Conservation (phyloP, 768 basidiomycete genomes). For the Hericium coralloides region DNA sequence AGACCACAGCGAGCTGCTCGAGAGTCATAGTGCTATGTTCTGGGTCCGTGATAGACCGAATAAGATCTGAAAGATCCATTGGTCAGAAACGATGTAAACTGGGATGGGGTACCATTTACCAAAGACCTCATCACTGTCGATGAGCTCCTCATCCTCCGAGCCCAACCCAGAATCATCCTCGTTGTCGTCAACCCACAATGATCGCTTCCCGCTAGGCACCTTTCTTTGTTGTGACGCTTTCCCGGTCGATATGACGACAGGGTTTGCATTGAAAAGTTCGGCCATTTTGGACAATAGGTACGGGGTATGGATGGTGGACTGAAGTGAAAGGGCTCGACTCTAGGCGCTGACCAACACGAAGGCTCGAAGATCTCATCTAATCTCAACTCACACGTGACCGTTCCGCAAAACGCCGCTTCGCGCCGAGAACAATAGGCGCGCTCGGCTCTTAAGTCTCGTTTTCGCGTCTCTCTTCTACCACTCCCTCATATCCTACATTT, state of each 20-base stretch:
- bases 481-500: slow-evolving; percentile 4
- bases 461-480: neutral
- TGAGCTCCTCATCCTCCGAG: slow-evolving; percentile 44
- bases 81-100: neutral
- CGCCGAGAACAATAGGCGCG: neutral
- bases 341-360: neutral
- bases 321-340: neutral
- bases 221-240: slow-evolving; percentile 37
- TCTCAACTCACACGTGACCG: neutral
- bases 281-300: slow-evolving; percentile 29
- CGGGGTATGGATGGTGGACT: neutral
- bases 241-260: slow-evolving; percentile 59
- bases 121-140: slow-evolving; percentile 90
- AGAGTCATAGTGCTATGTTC: slow-evolving; percentile 88
- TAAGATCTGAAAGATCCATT: slow-evolving; percentile 55
- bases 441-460: neutral
- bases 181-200: slow-evolving; percentile 44
- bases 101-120: slow-evolving; percentile 37
- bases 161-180: slow-evolving; percentile 18
- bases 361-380: neutral
- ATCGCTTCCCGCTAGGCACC: slow-evolving; percentile 30
- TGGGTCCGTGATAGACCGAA: slow-evolving; percentile 88
- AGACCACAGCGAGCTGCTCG: slow-evolving; percentile 94
- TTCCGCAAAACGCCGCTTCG: neutral
- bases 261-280: slow-evolving; percentile 85